A percentile compares a stretch with the other conserved stretches of the same genome.
Evolutionary conservation across 1,284 basidiomycete genomes (phyloP).

Genomic region (Microbotryum silenes-acaulis): DNA sequence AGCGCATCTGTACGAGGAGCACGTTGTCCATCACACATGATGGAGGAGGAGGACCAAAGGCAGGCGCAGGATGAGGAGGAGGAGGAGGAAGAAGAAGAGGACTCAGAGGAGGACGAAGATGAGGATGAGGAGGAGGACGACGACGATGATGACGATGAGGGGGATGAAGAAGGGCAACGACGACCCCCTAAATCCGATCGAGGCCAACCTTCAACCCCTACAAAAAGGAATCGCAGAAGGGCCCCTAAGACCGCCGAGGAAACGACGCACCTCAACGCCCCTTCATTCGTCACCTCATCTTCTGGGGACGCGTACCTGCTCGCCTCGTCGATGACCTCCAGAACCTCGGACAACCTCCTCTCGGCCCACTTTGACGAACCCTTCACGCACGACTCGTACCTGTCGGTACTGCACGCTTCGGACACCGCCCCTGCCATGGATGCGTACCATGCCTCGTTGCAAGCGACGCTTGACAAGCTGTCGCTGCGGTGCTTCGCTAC

Average conservation of each 20-base stretch:
- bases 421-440: slow-evolving; percentile 21
- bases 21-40: too few relatives aligned
- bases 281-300: slow-evolving; percentile 40
- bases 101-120: slow-evolving; percentile 14
- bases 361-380: slow-evolving; percentile 15
- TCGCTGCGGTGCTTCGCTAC: slow-evolving; percentile 51
- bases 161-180: background rate
- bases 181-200: slow-evolving; percentile 5
- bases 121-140: slow-evolving; percentile 22
- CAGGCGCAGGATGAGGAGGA: slow-evolving; percentile 14
- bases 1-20: too few relatives aligned
- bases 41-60: background rate
- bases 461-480: slow-evolving; percentile 38
- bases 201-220: slow-evolving; percentile 6
- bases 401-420: slow-evolving; percentile 52
- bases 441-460: slow-evolving; percentile 32
- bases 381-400: slow-evolving; percentile 56
- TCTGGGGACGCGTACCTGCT: slow-evolving; percentile 75
- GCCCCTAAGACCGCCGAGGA: too few relatives aligned
- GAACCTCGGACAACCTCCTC: slow-evolving; percentile 56
- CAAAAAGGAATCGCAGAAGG: too few relatives aligned
- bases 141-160: slow-evolving; percentile 2
- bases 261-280: slow-evolving; percentile 6
- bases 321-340: slow-evolving; percentile 53
- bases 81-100: slow-evolving; percentile 22